phyloP scores from a whole-genome alignment of 176 grass and related monocot genomes.

The barley (Hordeum vulgare) region DNA sequence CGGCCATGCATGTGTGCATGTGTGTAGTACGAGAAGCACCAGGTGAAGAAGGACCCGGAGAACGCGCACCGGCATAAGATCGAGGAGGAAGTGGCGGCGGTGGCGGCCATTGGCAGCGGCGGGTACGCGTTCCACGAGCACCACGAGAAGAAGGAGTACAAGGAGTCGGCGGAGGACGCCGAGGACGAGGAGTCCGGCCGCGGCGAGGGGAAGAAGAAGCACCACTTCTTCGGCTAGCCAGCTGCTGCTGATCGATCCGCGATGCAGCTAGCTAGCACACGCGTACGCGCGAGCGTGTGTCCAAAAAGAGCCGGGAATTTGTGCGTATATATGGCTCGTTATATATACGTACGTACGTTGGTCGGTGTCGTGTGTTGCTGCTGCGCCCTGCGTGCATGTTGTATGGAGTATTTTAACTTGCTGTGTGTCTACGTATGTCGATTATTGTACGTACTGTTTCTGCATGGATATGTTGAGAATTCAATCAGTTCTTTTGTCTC shows the following conservation, averaged over 20 bases:
- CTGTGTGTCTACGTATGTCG: no score
- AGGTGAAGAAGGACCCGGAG: constrained; percentile 85
- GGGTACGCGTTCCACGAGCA: constrained; percentile 81
- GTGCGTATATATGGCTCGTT: background rate
- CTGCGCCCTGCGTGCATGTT: no score
- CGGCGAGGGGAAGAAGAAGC: constrained; percentile 62
- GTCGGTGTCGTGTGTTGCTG: no score
- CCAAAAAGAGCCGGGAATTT: background rate
- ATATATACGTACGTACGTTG: no score
- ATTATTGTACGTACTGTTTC: no score
- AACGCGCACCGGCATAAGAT: constrained; percentile 68
- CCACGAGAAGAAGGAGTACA: constrained; percentile 65
- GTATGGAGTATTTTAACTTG: no score
- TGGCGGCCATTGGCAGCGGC: constrained; percentile 48
- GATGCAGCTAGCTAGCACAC: background rate
- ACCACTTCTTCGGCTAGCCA: constrained; percentile 43
- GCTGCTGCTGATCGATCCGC: background rate
- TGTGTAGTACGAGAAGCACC: constrained; percentile 72
- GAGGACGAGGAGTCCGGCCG: constrained; percentile 32
- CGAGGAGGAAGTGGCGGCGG: constrained; percentile 58
- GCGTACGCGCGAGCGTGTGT: no score
- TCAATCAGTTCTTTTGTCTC: no score
- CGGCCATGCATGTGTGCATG: no score
- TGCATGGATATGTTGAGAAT: no score
- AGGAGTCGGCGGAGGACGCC: constrained; percentile 39